Percentiles rank a stretch among this genome's conserved stretches.
Evolutionary conservation across 768 basidiomycete genomes (phyloP).

Genomic region (Rhodotorula diobovata): DNA sequence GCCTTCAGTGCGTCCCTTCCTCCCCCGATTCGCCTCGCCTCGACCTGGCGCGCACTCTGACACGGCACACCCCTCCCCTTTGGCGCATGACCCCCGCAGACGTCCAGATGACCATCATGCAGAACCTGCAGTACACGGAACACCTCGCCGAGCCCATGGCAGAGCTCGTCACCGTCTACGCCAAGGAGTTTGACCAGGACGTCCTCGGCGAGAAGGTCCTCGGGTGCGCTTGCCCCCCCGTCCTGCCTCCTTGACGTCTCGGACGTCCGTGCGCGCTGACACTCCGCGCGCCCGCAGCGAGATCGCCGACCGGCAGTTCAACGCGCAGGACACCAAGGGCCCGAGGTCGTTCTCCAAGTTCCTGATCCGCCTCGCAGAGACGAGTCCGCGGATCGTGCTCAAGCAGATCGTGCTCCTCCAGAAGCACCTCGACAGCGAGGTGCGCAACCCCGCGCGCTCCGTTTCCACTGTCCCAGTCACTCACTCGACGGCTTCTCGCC

Average conservation of each 20-base stretch:
- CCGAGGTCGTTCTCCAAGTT: slow-evolving; percentile 81
- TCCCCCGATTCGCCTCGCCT: background rate
- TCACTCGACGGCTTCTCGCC: no score
- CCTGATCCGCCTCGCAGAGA: slow-evolving; percentile 71
- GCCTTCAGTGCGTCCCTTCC: slow-evolving; percentile 54
- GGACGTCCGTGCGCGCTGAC: slow-evolving; percentile 18
- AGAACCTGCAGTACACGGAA: slow-evolving; percentile 86
- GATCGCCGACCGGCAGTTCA: slow-evolving; percentile 72
- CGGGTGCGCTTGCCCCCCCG: slow-evolving; percentile 46
- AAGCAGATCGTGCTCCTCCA: slow-evolving; percentile 85
- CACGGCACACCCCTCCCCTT: background rate
- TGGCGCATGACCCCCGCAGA: slow-evolving; percentile 29
- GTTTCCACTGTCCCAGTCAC: no score
- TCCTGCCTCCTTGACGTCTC: no score
- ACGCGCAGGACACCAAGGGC: slow-evolving; percentile 75
- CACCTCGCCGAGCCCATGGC: slow-evolving; percentile 93
- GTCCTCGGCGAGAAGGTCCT: slow-evolving; percentile 89
- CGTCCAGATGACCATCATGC: slow-evolving; percentile 85
- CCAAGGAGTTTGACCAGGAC: slow-evolving; percentile 78
- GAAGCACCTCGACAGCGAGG: slow-evolving; percentile 86
- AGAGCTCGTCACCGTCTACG: slow-evolving; percentile 71
- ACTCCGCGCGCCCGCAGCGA: slow-evolving; percentile 61
- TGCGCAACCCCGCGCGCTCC: slow-evolving; percentile 44
- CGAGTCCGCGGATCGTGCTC: slow-evolving; percentile 69
- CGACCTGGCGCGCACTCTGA: background rate